A percentile compares a stretch with the other conserved stretches of the same genome.
Conservation (phyloP, 2,329 filamentous ascomycete genomes). For the Ascochyta rabiei region DNA sequence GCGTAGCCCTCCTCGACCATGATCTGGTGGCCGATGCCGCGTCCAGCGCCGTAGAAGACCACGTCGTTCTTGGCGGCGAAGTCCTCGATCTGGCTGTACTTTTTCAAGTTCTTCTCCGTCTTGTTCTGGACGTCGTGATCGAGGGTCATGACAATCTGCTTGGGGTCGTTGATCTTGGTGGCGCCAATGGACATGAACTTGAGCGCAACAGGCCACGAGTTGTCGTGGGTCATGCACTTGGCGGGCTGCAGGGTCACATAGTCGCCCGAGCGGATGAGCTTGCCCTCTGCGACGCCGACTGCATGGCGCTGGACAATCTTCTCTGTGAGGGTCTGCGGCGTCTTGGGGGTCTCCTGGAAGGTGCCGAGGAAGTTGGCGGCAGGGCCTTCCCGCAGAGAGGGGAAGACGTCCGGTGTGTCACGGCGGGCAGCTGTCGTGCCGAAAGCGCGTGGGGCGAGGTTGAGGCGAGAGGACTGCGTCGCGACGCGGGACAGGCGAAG, state of each 20-base stretch:
- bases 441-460: slow-evolving; percentile 35
- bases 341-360: slow-evolving; percentile 56
- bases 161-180: slow-evolving; percentile 70
- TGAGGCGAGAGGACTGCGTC: slow-evolving; percentile 31
- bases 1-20: slow-evolving; percentile 85
- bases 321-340: slow-evolving; percentile 83
- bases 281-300: slow-evolving; percentile 74
- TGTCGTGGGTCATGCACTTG: slow-evolving; percentile 86
- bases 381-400: slow-evolving; percentile 66
- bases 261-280: slow-evolving; percentile 78
- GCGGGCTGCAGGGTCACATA: slow-evolving; percentile 78
- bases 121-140: slow-evolving; percentile 92
- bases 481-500: slow-evolving; percentile 34
- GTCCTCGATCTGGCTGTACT: slow-evolving; percentile 80
- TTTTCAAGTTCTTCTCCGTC: slow-evolving; percentile 76
- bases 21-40: slow-evolving; percentile 88
- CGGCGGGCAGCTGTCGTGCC: slow-evolving; percentile 27
- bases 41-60: slow-evolving; percentile 75
- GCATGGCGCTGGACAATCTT: slow-evolving; percentile 89
- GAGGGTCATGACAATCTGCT: slow-evolving; percentile 80
- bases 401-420: slow-evolving; percentile 56
- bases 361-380: slow-evolving; percentile 74
- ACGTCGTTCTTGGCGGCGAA: slow-evolving; percentile 82
- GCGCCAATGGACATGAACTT: slow-evolving; percentile 88
- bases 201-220: slow-evolving; percentile 74